phyloP scores from a whole-genome alignment of 2,329 filamentous ascomycete genomes.

The Cordyceps javanica region DNA sequence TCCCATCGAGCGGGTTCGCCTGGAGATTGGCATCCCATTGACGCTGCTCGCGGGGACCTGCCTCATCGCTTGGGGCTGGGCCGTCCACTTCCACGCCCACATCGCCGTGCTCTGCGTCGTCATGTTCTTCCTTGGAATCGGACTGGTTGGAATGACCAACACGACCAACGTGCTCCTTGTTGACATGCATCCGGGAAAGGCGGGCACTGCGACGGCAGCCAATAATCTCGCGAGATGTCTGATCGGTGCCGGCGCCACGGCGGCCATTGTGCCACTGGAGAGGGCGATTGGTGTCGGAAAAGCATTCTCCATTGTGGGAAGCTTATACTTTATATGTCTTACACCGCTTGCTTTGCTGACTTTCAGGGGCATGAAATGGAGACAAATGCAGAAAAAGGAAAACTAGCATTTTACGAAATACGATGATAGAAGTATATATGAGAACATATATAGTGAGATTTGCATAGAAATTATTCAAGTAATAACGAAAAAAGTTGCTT shows the following conservation, averaged over 20 bases:
- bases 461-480: not conserved
- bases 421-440: not conserved
- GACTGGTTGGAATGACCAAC: constrained; percentile 50
- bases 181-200: constrained; percentile 47
- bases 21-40: constrained; percentile 45
- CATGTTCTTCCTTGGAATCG: constrained; percentile 40
- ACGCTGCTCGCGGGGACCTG: constrained; percentile 42
- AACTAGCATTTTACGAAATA: not conserved
- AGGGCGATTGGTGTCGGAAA: constrained; percentile 44
- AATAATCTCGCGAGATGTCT: constrained; percentile 52
- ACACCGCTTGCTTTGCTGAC: constrained; percentile 37
- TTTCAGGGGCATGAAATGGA: constrained; percentile 37
- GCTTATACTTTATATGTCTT: constrained; percentile 34
- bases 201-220: constrained; percentile 48
- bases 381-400: constrained; percentile 26
- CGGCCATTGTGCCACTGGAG: constrained; percentile 46
- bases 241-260: constrained; percentile 47
- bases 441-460: not conserved
- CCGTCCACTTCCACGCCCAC: constrained; percentile 34
- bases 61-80: constrained; percentile 48
- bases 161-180: constrained; percentile 46
- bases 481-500: too few species aligned
- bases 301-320: constrained; percentile 43
- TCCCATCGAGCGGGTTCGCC: constrained; percentile 45
- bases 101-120: constrained; percentile 42